These are phyloP conservation scores for Hordeum marinum DNA, from an alignment of 176 grass and related monocot genomes.

Conservation along the genomic window DNA sequence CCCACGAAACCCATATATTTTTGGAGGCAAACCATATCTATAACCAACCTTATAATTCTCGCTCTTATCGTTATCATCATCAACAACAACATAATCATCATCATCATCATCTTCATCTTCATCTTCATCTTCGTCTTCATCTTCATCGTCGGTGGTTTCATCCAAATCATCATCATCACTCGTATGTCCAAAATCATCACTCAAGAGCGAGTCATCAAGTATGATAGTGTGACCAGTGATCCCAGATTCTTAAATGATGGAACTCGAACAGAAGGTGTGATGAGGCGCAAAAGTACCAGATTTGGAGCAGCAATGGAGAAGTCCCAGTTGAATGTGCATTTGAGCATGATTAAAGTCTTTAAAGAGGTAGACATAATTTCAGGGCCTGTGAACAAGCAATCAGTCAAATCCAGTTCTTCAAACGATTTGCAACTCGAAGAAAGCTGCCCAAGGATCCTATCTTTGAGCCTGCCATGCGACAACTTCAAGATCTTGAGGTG, in stretches of 20 bases:
- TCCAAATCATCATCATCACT: neutral
- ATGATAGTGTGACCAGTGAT: neutral
- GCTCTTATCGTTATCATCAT: neutral
- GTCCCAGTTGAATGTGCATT: neutral
- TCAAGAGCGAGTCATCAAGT: slow-evolving; percentile 20
- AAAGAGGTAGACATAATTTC: neutral
- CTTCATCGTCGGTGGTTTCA: neutral
- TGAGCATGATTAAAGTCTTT: too few relatives aligned
- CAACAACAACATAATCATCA: neutral
- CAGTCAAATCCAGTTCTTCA: slow-evolving; percentile 20
- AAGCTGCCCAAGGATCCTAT: neutral
- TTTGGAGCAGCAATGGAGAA: slow-evolving; percentile 4
- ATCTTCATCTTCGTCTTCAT: neutral
- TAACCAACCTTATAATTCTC: neutral
- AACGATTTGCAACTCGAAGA: slow-evolving; percentile 12
- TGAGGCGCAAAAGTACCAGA: neutral
- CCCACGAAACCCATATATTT: neutral
- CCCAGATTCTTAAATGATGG: slow-evolving; percentile 13
- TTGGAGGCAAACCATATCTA: neutral
- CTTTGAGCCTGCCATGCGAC: neutral
- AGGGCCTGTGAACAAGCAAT: neutral
- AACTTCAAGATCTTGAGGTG: slow-evolving; percentile 27
- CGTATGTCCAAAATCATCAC: neutral
- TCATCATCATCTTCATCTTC: too few relatives aligned
- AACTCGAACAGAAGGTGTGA: neutral